phyloP scores from a whole-genome alignment of 768 basidiomycete genomes.

The Clavaria fumosa region DNA sequence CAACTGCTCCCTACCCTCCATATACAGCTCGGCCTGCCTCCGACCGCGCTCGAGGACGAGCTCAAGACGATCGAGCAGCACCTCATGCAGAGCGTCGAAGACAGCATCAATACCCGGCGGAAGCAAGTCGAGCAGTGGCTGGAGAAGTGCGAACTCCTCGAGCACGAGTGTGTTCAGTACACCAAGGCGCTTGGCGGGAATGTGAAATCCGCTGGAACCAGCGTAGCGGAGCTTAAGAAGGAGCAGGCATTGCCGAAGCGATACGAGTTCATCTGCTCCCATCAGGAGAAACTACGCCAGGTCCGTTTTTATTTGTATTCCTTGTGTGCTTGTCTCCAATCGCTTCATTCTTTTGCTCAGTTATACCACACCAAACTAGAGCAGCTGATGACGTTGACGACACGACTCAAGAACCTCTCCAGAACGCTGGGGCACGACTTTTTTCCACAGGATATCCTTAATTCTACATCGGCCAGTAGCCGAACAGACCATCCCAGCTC shows the following conservation, averaged over 20 bases:
- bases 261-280: constrained; percentile 48
- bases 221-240: constrained; percentile 54
- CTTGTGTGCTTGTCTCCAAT: too few relatives aligned
- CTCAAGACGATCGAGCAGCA: constrained; percentile 56
- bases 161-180: constrained; percentile 51
- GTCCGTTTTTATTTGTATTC: constrained; percentile 29
- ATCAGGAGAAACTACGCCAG: constrained; percentile 70
- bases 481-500: constrained; percentile 26
- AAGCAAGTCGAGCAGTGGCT: constrained; percentile 70
- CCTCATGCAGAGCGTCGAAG: constrained; percentile 61
- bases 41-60: constrained; percentile 70
- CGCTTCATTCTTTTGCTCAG: constrained; percentile 23
- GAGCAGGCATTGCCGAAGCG: constrained; percentile 59
- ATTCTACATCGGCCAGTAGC: constrained; percentile 27
- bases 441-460: constrained; percentile 39
- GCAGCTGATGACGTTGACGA: constrained; percentile 54
- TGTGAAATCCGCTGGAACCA: constrained; percentile 47
- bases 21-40: constrained; percentile 68
- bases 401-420: constrained; percentile 42
- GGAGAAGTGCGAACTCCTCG: constrained; percentile 43
- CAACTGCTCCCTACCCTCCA: constrained; percentile 72
- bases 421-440: constrained; percentile 47
- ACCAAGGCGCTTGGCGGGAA: constrained; percentile 57
- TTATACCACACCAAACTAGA: constrained; percentile 67
- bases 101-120: constrained; percentile 49